Evolutionary conservation across 768 basidiomycete species (phyloP).

Genomic region (Tylopilus vinaceipallidus): DNA sequence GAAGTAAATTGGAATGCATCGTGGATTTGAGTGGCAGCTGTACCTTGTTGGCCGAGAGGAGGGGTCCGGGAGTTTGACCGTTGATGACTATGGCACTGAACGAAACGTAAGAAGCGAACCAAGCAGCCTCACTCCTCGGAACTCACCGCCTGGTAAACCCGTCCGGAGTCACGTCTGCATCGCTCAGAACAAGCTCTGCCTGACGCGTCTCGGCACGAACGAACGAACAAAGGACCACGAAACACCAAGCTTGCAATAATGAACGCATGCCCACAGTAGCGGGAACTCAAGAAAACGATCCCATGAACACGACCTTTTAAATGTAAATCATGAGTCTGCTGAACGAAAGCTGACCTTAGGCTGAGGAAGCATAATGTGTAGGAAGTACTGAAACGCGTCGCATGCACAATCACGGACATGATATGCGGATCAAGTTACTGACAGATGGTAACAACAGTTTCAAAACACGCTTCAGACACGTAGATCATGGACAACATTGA

Average conservation of each 20-base stretch:
- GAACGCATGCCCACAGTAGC: slow-evolving; percentile 15
- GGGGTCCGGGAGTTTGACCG: slow-evolving; percentile 39
- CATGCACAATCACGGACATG: too few species aligned
- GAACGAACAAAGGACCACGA: slow-evolving; percentile 10
- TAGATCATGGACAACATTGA: too few species aligned
- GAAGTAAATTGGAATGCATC: not conserved
- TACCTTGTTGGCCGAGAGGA: slow-evolving; percentile 41
- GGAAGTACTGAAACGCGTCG: too few species aligned
- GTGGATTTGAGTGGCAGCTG: not conserved
- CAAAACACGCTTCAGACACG: too few species aligned
- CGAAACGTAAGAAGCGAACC: slow-evolving; percentile 3
- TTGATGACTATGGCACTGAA: slow-evolving; percentile 40
- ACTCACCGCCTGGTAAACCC: slow-evolving; percentile 36
- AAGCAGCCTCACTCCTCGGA: not conserved
- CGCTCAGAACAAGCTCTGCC: slow-evolving; percentile 34
- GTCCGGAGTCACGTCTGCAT: slow-evolving; percentile 43
- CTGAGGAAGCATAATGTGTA: too few species aligned
- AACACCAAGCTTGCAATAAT: slow-evolving; percentile 7
- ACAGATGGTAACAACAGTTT: too few species aligned
- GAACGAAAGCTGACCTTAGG: too few species aligned
- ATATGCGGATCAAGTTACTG: too few species aligned
- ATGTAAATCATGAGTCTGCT: too few species aligned
- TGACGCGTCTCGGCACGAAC: slow-evolving; percentile 11
- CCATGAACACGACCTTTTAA: too few species aligned
- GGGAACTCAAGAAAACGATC: too few species aligned